Base-by-base conservation (phyloP, 306 rosid species). In the Castanea crenata region DNA sequence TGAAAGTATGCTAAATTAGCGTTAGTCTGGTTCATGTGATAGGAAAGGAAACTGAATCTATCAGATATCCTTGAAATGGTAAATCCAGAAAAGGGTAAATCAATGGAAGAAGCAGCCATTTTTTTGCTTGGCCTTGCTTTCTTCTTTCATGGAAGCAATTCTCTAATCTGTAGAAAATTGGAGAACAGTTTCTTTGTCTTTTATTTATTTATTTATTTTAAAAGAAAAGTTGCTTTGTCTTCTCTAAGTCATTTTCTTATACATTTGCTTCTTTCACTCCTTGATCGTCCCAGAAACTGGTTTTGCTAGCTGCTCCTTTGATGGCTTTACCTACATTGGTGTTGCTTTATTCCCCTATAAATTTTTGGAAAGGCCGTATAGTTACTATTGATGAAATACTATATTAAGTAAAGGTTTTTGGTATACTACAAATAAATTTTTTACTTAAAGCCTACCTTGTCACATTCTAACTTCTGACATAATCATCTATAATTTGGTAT, bases 91-190 rank as follows among this genome's bases (percentile, higher is more conserved):
- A 14, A 13, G 41, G 20, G 44, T 4, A 63, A 18, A 67, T 19
- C 72, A 35, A 18, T 67, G 72, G 72, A 67, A 35, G 72, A 67
- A 68, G 72, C 25, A 68, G n/a, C 51, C 5, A 35, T n/a, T 68
- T 68, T 68, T 34, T 34, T 1, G 29, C 20, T 67, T 35, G 51
- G 19, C n/a, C 3, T 35, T 67, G 19, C 52, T 34, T 35, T 67
- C 72, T 67, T n/a, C 16, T 68, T 9, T 35, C 54, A 68, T 29
- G 18, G 27, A 19, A 14, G 72, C 16, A 19, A 34, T 11, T 46
- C 52, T 68, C 25, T 68, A 68, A 68, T 68, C 29, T 49, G 11
- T n/a, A 3, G 23, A 35, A 68, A 19, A 34, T 65, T 65, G 29
- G 20, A 35, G 72, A 14, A 12, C 72, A 32, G 49, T 25, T 25